Evolutionary conservation across 2,329 filamentous ascomycete genomes (phyloP).

Genomic region (Helotiales sp.): DNA sequence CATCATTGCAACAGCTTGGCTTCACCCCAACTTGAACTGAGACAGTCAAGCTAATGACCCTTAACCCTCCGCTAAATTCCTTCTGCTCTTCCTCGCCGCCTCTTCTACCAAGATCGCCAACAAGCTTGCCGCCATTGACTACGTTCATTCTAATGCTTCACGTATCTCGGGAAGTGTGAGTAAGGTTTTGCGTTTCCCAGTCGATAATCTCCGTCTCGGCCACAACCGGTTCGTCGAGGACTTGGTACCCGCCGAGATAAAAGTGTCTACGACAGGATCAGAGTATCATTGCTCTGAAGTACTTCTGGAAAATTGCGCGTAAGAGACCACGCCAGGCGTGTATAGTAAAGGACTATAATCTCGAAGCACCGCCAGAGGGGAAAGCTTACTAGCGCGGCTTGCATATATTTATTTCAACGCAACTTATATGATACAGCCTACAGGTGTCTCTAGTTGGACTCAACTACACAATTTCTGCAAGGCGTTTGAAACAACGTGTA

Average conservation of each 20-base stretch:
- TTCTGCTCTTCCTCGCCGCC: constrained; percentile 81
- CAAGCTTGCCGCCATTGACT: constrained; percentile 85
- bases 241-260: constrained; percentile 70
- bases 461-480: no score
- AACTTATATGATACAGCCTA: no score
- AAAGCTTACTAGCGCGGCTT: no score
- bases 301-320: constrained; percentile 84
- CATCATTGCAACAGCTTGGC: constrained; percentile 68
- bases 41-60: neutral
- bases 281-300: constrained; percentile 85
- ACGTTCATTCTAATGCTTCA: constrained; percentile 84
- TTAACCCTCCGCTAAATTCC: constrained; percentile 90
- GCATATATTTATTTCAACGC: no score
- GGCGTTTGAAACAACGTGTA: no score
- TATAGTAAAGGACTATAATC: neutral
- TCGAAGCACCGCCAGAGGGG: neutral
- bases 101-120: constrained; percentile 83
- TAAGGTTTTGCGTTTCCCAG: constrained; percentile 85
- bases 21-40: constrained; percentile 66
- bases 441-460: no score
- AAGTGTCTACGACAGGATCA: constrained; percentile 83
- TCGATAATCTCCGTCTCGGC: constrained; percentile 81
- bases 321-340: constrained; percentile 46
- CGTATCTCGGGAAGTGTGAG: constrained; percentile 87
- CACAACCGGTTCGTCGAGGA: constrained; percentile 86